phyloP scores from a whole-genome alignment of 2,329 filamentous ascomycete genomes.

The Ceratocystis diversiconidia region DNA sequence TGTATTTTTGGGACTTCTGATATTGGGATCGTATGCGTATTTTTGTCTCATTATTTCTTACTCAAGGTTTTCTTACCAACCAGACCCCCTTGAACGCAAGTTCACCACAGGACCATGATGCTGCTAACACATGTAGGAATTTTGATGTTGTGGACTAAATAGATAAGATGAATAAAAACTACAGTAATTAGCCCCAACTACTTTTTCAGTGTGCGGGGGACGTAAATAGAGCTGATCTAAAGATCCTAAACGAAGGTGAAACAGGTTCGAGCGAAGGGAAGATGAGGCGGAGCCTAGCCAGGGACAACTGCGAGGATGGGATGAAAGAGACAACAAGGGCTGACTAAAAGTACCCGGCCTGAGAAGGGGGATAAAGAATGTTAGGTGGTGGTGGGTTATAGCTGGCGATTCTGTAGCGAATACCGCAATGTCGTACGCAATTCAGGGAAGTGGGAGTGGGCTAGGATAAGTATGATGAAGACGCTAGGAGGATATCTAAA shows the following conservation, averaged over 20 bases:
- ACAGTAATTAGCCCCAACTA: not conserved
- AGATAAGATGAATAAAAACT: not conserved
- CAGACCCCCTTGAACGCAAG: not conserved
- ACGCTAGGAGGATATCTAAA: too few relatives aligned
- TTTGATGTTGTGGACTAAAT: not conserved
- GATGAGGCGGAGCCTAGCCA: not conserved
- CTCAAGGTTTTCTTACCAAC: too few relatives aligned
- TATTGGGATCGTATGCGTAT: not conserved
- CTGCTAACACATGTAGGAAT: too few relatives aligned
- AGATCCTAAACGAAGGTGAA: slow-evolving; percentile 5
- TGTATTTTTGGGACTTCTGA: not conserved
- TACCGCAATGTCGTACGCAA: too few relatives aligned
- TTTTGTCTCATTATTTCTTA: not conserved
- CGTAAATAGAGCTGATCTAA: not conserved
- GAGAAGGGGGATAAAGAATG: too few relatives aligned
- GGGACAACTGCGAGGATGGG: not conserved
- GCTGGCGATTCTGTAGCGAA: too few relatives aligned
- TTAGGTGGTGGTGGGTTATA: too few relatives aligned
- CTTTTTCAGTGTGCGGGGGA: not conserved
- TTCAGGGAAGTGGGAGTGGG: too few relatives aligned
- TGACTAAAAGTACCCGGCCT: too few relatives aligned
- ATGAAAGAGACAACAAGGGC: not conserved
- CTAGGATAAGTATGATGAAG: too few relatives aligned
- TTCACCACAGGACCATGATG: not conserved
- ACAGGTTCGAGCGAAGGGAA: not conserved